Evolutionary conservation across 768 basidiomycete species (phyloP).

Genomic region (Calvatia gigantea): DNA sequence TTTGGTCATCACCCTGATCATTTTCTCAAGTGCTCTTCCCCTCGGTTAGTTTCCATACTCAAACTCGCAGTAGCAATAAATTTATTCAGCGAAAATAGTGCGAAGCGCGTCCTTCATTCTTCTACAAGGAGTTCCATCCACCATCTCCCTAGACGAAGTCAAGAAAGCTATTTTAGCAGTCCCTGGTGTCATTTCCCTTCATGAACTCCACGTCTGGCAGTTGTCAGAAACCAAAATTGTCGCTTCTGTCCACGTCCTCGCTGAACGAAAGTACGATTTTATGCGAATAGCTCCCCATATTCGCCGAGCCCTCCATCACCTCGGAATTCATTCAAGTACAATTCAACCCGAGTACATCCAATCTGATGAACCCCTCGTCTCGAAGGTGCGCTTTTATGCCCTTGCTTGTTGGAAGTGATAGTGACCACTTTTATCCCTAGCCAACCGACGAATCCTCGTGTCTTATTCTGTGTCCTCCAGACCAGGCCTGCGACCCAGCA

Average conservation of each 20-base stretch:
- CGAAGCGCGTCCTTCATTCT: constrained; percentile 93
- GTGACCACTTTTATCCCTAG: constrained; percentile 25
- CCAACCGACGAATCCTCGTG: constrained; percentile 55
- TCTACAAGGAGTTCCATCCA: constrained; percentile 89
- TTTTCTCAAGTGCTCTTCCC: constrained; percentile 93
- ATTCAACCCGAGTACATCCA: constrained; percentile 85
- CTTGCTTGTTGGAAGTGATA: neutral
- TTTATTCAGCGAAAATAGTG: constrained; percentile 37
- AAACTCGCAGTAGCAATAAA: neutral
- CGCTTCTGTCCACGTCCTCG: constrained; percentile 92
- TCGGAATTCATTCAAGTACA: constrained; percentile 92
- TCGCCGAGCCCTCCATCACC: constrained; percentile 78
- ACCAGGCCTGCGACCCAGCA: constrained; percentile 60
- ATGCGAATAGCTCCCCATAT: constrained; percentile 88
- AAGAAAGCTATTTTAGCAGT: constrained; percentile 77
- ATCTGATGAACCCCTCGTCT: constrained; percentile 35
- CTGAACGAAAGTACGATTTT: constrained; percentile 79
- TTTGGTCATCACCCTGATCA: constrained; percentile 92
- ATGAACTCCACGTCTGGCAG: constrained; percentile 97
- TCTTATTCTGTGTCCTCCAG: constrained; percentile 68
- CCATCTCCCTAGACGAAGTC: constrained; percentile 87
- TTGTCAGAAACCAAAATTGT: constrained; percentile 93
- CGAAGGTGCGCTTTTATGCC: neutral
- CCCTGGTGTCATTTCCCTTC: constrained; percentile 82
- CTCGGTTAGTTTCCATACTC: constrained; percentile 50